Evolutionary conservation across 345 rosid species (phyloP).

Genomic region (Dipteronia dyeriana): DNA sequence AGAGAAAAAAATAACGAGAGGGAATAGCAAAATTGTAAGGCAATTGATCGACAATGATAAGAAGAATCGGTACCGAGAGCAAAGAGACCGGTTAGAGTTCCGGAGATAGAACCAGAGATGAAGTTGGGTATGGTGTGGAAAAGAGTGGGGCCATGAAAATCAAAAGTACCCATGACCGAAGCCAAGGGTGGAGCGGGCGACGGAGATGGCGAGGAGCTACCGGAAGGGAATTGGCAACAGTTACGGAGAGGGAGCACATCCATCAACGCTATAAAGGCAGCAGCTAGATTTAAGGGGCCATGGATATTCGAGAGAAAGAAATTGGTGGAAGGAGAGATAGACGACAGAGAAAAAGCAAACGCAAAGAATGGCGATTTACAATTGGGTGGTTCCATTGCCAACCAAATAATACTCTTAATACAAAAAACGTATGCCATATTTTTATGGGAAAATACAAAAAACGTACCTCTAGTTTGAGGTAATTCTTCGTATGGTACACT

Average conservation of each 20-base stretch:
- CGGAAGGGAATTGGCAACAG: slow-evolving; percentile 21
- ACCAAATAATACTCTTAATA: too few relatives aligned
- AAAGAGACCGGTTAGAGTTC: slow-evolving; percentile 65
- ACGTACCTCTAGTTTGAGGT: too few relatives aligned
- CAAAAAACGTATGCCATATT: too few relatives aligned
- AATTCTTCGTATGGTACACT: too few relatives aligned
- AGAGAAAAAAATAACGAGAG: background rate
- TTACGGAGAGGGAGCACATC: slow-evolving; percentile 33
- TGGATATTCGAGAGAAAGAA: too few relatives aligned
- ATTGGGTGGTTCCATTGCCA: too few relatives aligned
- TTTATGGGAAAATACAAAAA: too few relatives aligned
- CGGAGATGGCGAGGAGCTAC: slow-evolving; percentile 16
- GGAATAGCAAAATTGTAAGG: background rate
- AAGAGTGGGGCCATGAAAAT: slow-evolving; percentile 31
- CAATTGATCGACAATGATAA: background rate
- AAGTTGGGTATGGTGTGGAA: slow-evolving; percentile 46
- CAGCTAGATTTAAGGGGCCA: too few relatives aligned
- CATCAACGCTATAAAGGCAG: slow-evolving; percentile 17
- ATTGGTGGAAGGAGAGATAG: too few relatives aligned
- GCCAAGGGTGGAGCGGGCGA: slow-evolving; percentile 20
- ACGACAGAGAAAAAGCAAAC: too few relatives aligned
- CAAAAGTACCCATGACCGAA: slow-evolving; percentile 35
- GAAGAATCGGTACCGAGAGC: slow-evolving; percentile 48
- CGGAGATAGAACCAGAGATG: slow-evolving; percentile 54
- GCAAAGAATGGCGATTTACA: too few relatives aligned